These are phyloP conservation scores for Syzygium jambos DNA, from an alignment of 345 rosid species.

Conservation along the genomic window DNA sequence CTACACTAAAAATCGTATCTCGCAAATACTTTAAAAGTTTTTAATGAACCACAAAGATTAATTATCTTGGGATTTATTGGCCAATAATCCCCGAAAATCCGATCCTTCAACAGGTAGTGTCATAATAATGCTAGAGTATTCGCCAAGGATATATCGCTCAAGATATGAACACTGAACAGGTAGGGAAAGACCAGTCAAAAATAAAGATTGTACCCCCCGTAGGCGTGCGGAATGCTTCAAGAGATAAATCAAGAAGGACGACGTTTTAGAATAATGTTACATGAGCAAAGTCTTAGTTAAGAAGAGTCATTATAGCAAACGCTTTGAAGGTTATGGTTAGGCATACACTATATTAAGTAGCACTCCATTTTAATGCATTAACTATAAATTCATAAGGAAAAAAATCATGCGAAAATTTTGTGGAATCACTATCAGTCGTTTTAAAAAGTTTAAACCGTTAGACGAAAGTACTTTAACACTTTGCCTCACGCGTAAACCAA, in stretches of 20 bases:
- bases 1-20: not conserved
- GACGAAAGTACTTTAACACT: not conserved
- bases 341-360: not conserved
- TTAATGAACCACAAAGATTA: not conserved
- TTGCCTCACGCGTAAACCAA: not conserved
- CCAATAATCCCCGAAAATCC: not conserved
- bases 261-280: not conserved
- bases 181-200: not conserved
- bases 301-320: not conserved
- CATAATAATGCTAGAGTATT: no score
- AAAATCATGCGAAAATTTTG: not conserved
- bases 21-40: not conserved
- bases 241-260: not conserved
- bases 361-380: not conserved
- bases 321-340: not conserved
- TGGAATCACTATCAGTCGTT: rapidly evolving
- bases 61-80: not conserved
- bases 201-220: not conserved
- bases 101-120: not conserved
- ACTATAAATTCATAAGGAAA: not conserved
- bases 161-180: not conserved
- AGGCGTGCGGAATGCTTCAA: not conserved
- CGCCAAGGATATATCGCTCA: no score
- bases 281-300: not conserved
- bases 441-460: not conserved